Conservation (phyloP, 78 protist genomes). For the Dictyostelium intermedium region DNA sequence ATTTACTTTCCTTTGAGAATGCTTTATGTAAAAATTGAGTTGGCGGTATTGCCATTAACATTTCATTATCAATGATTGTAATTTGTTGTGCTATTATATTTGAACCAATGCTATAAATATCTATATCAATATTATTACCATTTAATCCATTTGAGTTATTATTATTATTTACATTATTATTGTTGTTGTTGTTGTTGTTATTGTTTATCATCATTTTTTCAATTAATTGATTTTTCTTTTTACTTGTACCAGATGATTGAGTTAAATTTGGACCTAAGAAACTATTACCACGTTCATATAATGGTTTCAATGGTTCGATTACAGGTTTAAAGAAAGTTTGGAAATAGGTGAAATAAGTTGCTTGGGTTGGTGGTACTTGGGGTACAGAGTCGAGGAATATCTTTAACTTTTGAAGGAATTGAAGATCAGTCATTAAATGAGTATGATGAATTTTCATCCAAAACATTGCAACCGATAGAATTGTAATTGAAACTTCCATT, state of each 20-base stretch:
- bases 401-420: constrained; percentile 30
- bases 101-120: constrained; percentile 43
- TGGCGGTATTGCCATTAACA: constrained; percentile 59
- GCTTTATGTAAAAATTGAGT: constrained; percentile 64
- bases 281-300: constrained; percentile 56
- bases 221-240: background rate
- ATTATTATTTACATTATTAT: background rate
- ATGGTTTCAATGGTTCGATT: constrained; percentile 22
- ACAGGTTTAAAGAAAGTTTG: constrained; percentile 11
- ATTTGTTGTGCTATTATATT: constrained; percentile 35
- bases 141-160: background rate
- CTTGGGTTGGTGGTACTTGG: constrained; percentile 1
- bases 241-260: background rate
- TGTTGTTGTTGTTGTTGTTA: background rate
- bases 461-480: constrained; percentile 53
- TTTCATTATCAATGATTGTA: constrained; percentile 48
- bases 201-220: background rate
- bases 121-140: constrained; percentile 1
- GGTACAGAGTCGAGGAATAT: background rate
- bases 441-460: constrained; percentile 72
- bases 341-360: constrained; percentile 31
- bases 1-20: constrained; percentile 20
- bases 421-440: constrained; percentile 14
- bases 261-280: background rate
- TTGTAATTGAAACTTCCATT: constrained; percentile 15